Conservation (phyloP, 73 alveolate genomes). For the Uronychia binucleata region DNA sequence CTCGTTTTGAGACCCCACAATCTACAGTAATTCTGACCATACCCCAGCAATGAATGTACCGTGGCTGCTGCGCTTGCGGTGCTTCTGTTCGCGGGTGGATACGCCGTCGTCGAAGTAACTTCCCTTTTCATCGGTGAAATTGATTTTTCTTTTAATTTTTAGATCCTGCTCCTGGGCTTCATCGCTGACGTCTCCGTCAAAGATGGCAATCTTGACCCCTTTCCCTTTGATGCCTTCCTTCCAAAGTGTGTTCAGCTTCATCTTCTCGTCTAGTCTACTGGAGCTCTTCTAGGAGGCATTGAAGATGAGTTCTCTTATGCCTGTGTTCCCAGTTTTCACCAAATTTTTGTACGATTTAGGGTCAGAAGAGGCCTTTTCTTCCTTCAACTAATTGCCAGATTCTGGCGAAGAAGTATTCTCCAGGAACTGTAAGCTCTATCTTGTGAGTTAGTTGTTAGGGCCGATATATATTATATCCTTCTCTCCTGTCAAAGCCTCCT, state of each 20-base stretch:
- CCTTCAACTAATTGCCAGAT: no score
- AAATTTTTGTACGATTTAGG: no score
- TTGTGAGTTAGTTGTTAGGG: no score
- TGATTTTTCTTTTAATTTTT: constrained; percentile 5
- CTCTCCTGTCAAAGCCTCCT: no score
- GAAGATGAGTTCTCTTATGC: background rate
- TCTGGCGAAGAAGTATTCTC: no score
- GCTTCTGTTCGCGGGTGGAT: no score
- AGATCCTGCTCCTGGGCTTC: constrained; percentile 5
- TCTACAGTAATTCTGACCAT: background rate
- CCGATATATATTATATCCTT: no score
- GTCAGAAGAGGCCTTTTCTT: no score
- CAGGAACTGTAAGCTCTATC: no score
- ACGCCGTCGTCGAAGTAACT: constrained; percentile 14
- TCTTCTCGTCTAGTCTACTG: background rate
- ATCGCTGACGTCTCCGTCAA: constrained; percentile 32
- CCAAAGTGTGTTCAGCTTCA: constrained; percentile 3
- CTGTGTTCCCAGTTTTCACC: background rate
- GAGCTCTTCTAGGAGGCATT: background rate
- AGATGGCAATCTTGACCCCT: constrained; percentile 64
- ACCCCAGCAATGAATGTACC: constrained; percentile 65
- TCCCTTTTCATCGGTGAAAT: constrained; percentile 43
- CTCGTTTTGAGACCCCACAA: constrained; percentile 19
- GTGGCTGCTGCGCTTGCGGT: constrained; percentile 55
- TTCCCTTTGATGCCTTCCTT: constrained; percentile 49